These are phyloP conservation scores for Fusarium metavorans DNA, from an alignment of 2,329 filamentous ascomycete genomes.

Conservation along the genomic window DNA sequence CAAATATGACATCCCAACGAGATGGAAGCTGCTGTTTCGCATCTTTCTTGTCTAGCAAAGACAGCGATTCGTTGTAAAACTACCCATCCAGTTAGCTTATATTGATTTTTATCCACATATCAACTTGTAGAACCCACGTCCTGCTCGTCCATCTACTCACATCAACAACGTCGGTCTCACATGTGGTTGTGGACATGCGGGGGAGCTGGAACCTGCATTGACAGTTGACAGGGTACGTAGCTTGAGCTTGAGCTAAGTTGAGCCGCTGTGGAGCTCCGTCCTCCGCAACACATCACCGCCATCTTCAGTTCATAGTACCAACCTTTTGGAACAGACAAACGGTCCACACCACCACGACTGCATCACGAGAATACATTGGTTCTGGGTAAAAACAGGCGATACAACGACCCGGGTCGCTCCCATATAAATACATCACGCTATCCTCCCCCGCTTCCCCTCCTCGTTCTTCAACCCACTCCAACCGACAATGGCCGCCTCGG, in stretches of 20 bases:
- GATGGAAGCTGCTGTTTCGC: background rate
- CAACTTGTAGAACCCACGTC: background rate
- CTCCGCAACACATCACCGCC: slow-evolving; percentile 39
- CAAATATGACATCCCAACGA: background rate
- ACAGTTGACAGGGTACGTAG: slow-evolving; percentile 34
- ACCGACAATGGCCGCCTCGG: slow-evolving; percentile 45
- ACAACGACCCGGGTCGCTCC: background rate
- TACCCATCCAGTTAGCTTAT: background rate
- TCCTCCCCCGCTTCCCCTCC: background rate
- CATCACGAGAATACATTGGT: slow-evolving; percentile 10
- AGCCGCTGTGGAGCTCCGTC: slow-evolving; percentile 40
- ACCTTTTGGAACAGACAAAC: background rate
- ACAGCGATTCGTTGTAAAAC: background rate
- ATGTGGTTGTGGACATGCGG: slow-evolving; percentile 12
- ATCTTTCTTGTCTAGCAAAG: background rate
- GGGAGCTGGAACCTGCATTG: slow-evolving; percentile 27
- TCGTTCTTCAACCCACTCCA: background rate
- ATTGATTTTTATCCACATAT: background rate
- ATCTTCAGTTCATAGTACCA: slow-evolving; percentile 13
- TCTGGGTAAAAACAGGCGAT: background rate
- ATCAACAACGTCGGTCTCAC: background rate
- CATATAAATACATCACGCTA: background rate
- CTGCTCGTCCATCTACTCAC: background rate
- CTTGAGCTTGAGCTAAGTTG: slow-evolving; percentile 16
- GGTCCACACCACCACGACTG: slow-evolving; percentile 13